Evolutionary conservation across 140 eudicot species (phyloP).

Genomic region (Stevia rebaudiana): DNA sequence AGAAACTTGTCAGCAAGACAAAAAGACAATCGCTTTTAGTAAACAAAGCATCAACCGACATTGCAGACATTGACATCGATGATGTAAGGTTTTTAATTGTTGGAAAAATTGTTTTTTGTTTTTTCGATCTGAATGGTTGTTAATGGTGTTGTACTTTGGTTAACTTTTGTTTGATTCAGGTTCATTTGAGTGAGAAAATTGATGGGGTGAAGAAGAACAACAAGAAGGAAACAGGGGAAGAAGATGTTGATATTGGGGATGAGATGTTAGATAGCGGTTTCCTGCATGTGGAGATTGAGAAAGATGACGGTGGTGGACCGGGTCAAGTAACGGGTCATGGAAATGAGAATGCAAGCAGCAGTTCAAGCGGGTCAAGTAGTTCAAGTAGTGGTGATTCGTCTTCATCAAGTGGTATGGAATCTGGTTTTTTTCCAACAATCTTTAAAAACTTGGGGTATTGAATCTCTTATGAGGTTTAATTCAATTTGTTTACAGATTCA

Average conservation of each 20-base stretch:
- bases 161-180: constrained; percentile 25
- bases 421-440: constrained; percentile 31
- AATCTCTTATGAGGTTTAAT: too few relatives aligned
- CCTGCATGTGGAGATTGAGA: constrained; percentile 79
- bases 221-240: constrained; percentile 61
- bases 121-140: not conserved
- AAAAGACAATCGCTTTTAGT: constrained; percentile 65
- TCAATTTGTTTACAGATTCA: constrained; percentile 62
- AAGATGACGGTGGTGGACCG: constrained; percentile 63
- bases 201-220: constrained; percentile 46
- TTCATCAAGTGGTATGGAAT: constrained; percentile 75
- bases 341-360: constrained; percentile 46
- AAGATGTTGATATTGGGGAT: constrained; percentile 76
- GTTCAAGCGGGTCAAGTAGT: constrained; percentile 79
- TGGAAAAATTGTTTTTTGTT: not conserved
- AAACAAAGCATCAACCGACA: constrained; percentile 34
- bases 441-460: too few relatives aligned
- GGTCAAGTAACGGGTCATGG: constrained; percentile 32
- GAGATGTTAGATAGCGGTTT: constrained; percentile 69
- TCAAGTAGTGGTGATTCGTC: constrained; percentile 75
- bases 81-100: constrained; percentile 38
- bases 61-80: constrained; percentile 59
- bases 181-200: constrained; percentile 34
- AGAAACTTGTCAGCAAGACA: constrained; percentile 71
- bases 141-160: too few relatives aligned